Conservation (phyloP, 78 protist species). For the Dictyostelium intermedium region DNA sequence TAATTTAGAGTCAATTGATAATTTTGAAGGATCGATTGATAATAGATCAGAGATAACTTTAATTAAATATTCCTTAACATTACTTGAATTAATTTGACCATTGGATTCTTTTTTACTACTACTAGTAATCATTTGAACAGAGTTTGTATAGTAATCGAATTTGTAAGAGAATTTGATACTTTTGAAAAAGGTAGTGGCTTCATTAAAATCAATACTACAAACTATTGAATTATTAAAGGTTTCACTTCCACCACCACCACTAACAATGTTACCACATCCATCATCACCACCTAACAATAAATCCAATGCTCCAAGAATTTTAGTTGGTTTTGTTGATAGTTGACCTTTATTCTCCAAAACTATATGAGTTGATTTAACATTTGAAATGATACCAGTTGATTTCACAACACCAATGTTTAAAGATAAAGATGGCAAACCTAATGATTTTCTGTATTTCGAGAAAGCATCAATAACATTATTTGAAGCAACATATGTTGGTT, state of each 20-base stretch:
- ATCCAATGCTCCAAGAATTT: background rate
- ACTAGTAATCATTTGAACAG: background rate
- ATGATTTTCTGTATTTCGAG: constrained; percentile 27
- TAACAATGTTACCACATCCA: background rate
- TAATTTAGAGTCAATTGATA: background rate
- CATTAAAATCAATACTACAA: background rate
- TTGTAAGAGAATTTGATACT: background rate
- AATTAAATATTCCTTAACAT: background rate
- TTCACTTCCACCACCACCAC: too few relatives aligned
- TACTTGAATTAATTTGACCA: background rate
- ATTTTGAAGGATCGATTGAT: background rate
- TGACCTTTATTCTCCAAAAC: too few relatives aligned
- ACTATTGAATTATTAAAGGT: background rate
- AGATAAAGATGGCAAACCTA: constrained; percentile 21
- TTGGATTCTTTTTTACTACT: too few relatives aligned
- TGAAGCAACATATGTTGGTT: constrained; percentile 75
- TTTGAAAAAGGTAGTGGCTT: background rate
- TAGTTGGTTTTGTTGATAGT: background rate
- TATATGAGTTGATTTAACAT: background rate
- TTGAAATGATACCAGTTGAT: constrained; percentile 17
- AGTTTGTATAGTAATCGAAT: background rate
- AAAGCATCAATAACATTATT: constrained; percentile 80
- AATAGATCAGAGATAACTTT: background rate
- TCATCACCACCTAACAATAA: background rate
- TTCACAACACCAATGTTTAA: constrained; percentile 68